Conservation (phyloP, 2,329 filamentous ascomycete genomes). For the Aschersonia sp. region DNA sequence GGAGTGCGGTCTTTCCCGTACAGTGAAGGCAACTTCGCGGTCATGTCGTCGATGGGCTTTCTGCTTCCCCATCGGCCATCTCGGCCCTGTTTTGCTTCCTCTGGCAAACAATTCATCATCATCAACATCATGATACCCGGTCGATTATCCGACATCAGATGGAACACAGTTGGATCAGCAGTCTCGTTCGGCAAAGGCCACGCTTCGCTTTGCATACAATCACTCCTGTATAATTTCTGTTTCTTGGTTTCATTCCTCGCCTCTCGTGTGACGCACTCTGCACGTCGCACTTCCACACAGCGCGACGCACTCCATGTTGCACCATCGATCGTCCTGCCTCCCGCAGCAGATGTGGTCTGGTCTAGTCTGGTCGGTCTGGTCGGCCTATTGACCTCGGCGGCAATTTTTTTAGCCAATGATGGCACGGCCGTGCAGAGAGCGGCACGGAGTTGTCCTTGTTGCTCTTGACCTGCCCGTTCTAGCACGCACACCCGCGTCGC, state of each 20-base stretch:
- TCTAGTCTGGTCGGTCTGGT: too few species aligned
- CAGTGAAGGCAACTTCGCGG: too few species aligned
- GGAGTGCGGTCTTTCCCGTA: too few species aligned
- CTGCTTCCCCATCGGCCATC: background rate
- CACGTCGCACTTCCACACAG: background rate
- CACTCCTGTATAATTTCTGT: background rate
- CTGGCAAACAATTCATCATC: too few species aligned
- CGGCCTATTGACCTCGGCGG: too few species aligned
- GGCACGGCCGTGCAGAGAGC: too few species aligned
- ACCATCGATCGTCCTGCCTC: background rate
- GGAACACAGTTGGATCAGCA: background rate
- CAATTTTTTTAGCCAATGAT: too few species aligned
- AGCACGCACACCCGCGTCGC: too few species aligned
- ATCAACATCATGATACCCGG: too few species aligned
- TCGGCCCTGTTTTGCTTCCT: background rate
- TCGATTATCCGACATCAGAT: background rate
- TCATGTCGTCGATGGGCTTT: too few species aligned
- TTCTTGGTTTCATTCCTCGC: background rate
- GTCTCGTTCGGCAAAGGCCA: background rate
- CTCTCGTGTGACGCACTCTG: background rate
- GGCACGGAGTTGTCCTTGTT: too few species aligned
- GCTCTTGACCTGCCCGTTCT: background rate
- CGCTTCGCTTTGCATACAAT: background rate
- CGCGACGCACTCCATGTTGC: background rate
- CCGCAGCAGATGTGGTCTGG: too few species aligned